Base-by-base conservation (phyloP, 163 green algal species). In the Coccomyxa subellipsoidea region DNA sequence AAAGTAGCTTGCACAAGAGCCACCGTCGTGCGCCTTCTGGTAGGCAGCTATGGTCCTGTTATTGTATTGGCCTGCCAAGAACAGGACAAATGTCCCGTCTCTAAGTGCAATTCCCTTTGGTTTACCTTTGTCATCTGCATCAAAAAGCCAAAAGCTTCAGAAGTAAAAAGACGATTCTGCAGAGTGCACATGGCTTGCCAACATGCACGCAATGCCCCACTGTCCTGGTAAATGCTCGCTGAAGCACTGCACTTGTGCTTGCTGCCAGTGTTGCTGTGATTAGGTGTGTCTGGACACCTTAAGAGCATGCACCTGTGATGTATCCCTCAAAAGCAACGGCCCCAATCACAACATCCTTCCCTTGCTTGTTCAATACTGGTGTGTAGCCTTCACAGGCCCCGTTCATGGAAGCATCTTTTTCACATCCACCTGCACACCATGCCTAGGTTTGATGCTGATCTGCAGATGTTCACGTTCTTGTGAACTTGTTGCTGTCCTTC, bases 271-370 rank as follows among this genome's bases (percentile, higher is more conserved):
- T 8, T 12, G 32, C 12, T 8, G 66, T 75, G 27, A 15, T 75
- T 35, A 75, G 23, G 18, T 35, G 25, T 34, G 66, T 8, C 27
- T 75, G 18, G 27, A 34, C 66, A 75, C 25, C 18, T 35, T 12
- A 75, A 75, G 18, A 75, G 23, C 66, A 35, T 15, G 12, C 27
- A 73, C 66, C 66, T 73, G 66, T 23, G 18, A 73, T 18, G 66
- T 73, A 73, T 32, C 66, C 66, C 66, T 73, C 66, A 73, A 73
- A 73, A 6, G n/a, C 27, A n/a, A 34, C 66, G 1, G 66, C n/a
- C 29, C 66, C 66, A 73, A 73, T 73, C 10, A 73, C 66, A 8
- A 73, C 66, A 73, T 73, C 66, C 66, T 73, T 73, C 29, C 66
- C 66, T 73, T 34, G 8, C 29, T 8, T 36, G 27, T 73, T 73